These are phyloP conservation scores for Mortierella claussenii DNA, from an alignment of 192 early-diverging fungal species.

Conservation along the genomic window DNA sequence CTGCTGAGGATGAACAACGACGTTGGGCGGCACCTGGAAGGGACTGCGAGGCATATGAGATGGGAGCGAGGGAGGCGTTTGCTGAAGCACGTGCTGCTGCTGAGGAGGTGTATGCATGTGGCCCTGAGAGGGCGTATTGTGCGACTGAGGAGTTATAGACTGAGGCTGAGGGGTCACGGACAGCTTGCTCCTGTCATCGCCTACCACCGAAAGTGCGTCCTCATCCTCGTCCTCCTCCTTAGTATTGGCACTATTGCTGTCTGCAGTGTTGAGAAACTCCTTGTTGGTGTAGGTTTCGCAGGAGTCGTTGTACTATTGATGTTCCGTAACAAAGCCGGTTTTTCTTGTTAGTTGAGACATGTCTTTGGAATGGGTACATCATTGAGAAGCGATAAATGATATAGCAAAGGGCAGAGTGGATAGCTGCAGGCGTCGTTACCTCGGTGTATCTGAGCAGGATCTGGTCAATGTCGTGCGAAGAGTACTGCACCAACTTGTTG, in stretches of 20 bases:
- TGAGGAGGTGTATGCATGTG: conserved; percentile 44
- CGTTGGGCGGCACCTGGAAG: conserved; percentile 42
- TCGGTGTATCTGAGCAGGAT: conserved; percentile 91
- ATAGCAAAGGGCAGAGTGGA: no score
- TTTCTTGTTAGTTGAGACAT: no score
- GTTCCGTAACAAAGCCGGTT: no score
- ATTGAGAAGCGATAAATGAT: no score
- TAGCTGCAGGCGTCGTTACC: no score
- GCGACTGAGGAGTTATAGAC: conserved; percentile 19
- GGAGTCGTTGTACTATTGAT: conserved; percentile 48
- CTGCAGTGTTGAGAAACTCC: conserved; percentile 38
- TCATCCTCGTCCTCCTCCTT: conserved; percentile 49
- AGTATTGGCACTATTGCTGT: no score
- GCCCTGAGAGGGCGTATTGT: conserved; percentile 31
- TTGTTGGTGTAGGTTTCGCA: conserved; percentile 54
- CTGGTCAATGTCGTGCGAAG: conserved; percentile 93
- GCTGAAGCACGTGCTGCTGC: conserved; percentile 22
- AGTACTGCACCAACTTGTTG: conserved; percentile 96
- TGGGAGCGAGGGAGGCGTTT: conserved; percentile 39
- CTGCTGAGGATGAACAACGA: conserved; percentile 41
- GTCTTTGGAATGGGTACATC: no score
- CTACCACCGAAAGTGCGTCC: conserved; percentile 35
- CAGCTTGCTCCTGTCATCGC: conserved; percentile 46
- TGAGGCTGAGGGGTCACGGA: conserved; percentile 52
- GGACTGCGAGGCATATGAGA: conserved; percentile 44